Conservation (phyloP, 2,329 filamentous ascomycete genomes). For the Aspergillus thermomutatus region DNA sequence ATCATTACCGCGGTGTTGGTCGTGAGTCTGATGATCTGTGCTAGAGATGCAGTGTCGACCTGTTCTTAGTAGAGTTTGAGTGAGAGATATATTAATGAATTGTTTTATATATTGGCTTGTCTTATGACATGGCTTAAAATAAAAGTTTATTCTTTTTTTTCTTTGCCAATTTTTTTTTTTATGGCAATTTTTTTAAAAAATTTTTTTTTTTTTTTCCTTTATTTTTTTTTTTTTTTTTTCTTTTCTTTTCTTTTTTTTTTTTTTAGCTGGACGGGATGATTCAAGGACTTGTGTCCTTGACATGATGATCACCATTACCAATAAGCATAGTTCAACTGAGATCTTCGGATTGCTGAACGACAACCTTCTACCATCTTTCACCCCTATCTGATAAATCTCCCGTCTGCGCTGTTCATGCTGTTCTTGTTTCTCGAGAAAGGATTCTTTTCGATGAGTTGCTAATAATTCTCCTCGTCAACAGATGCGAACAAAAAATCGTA, state of each 20-base stretch:
- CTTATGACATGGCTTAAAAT: too few species aligned
- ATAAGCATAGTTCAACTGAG: conserved; percentile 45
- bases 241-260: neutral
- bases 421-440: neutral
- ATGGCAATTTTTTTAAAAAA: too few species aligned
- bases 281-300: conserved; percentile 3
- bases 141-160: too few species aligned
- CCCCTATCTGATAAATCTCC: conserved; percentile 29
- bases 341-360: conserved; percentile 41
- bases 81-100: too few species aligned
- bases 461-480: neutral
- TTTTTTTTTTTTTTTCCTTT: too few species aligned
- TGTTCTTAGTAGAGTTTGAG: too few species aligned
- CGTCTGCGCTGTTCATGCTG: conserved; percentile 11
- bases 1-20: too few species aligned
- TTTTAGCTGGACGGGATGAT: neutral
- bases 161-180: too few species aligned
- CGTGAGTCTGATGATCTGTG: too few species aligned
- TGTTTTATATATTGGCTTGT: too few species aligned
- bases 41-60: too few species aligned
- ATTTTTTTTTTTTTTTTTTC: conserved; percentile 4
- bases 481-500: neutral
- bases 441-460: conserved; percentile 13
- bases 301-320: conserved; percentile 37
- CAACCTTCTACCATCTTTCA: conserved; percentile 39